Evolutionary conservation across 78 protist species (phyloP).

Genomic region (Cavenderia fasciculata): DNA sequence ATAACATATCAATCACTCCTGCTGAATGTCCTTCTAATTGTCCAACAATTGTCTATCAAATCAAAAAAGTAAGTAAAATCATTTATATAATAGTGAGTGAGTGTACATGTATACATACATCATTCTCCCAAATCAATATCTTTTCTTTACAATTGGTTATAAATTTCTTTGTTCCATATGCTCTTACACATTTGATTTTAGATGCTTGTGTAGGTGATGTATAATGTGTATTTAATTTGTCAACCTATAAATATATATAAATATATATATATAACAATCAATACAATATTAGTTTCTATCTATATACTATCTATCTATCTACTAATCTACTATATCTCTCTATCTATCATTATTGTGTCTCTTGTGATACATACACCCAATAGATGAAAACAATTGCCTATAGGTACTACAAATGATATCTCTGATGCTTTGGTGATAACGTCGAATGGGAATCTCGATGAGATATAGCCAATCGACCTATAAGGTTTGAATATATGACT

Average conservation of each 20-base stretch:
- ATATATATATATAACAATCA: neutral
- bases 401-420: constrained; percentile 34
- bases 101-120: neutral
- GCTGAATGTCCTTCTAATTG: constrained; percentile 49
- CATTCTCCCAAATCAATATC: constrained; percentile 33
- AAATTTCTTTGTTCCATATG: neutral
- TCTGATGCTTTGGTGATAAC: constrained; percentile 11
- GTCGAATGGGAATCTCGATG: constrained; percentile 34
- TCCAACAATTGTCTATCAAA: constrained; percentile 3
- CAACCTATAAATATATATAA: neutral
- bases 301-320: neutral
- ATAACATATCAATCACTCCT: constrained; percentile 8
- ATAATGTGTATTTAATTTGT: constrained; percentile 16
- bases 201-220: constrained; percentile 33
- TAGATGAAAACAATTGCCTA: constrained; percentile 43
- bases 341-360: no score
- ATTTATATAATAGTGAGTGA: neutral
- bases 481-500: constrained; percentile 31
- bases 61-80: neutral
- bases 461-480: constrained; percentile 37
- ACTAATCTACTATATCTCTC: neutral
- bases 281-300: neutral
- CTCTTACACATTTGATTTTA: constrained; percentile 25
- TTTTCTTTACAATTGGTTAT: constrained; percentile 40
- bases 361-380: constrained; percentile 30